Conservation (phyloP, 2,329 filamentous ascomycete species). For the Lasiodiplodia gonubiensis region DNA sequence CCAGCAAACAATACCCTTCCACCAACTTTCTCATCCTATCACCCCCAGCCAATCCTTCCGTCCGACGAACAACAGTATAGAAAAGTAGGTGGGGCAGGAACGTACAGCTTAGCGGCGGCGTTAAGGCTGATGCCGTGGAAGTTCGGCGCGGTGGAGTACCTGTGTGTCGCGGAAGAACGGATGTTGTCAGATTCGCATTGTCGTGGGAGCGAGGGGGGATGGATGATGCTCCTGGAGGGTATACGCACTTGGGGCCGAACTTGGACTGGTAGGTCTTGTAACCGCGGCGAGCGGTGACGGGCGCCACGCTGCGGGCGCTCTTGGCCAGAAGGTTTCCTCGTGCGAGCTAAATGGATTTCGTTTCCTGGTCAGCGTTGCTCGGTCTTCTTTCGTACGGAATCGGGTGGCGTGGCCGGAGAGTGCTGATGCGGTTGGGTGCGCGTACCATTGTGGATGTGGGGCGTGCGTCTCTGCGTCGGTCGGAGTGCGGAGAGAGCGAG, state of each 20-base stretch:
- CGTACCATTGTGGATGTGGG: slow-evolving; percentile 10
- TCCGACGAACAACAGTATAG: background rate
- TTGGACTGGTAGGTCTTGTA: slow-evolving; percentile 62
- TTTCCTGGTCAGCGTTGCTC: background rate
- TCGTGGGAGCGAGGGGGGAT: background rate
- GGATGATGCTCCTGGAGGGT: slow-evolving; percentile 10
- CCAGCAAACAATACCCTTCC: background rate
- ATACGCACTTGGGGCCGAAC: slow-evolving; percentile 63
- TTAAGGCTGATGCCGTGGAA: slow-evolving; percentile 57
- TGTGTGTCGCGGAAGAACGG: slow-evolving; percentile 37
- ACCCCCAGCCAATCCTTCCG: too few species aligned
- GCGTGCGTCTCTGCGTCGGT: background rate
- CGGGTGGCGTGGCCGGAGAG: background rate
- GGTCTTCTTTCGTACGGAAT: background rate
- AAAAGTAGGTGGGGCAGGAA: slow-evolving; percentile 31
- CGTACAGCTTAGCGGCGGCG: slow-evolving; percentile 54
- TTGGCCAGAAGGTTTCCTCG: background rate
- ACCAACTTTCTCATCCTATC: background rate
- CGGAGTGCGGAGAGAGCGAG: background rate
- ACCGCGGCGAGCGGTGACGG: slow-evolving; percentile 42
- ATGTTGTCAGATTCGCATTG: slow-evolving; percentile 18
- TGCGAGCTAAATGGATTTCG: background rate
- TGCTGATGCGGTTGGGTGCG: background rate
- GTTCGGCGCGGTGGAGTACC: slow-evolving; percentile 57
- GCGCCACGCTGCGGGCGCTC: slow-evolving; percentile 32